Evolutionary conservation across 208 protist genomes (phyloP).

Genomic region (Trypanosoma brucei): DNA sequence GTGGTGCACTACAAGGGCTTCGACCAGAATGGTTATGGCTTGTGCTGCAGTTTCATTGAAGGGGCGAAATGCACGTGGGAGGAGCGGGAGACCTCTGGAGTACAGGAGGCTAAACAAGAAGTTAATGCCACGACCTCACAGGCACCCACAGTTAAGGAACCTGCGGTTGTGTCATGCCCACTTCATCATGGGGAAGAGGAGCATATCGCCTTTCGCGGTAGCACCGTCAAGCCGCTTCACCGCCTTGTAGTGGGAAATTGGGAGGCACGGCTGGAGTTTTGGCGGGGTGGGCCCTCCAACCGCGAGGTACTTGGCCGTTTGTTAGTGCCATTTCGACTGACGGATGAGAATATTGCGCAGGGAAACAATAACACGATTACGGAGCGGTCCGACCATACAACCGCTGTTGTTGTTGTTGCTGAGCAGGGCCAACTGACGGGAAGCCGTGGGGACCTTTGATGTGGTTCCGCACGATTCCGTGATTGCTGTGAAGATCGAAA

Average conservation of each 20-base stretch:
- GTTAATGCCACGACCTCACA: not conserved
- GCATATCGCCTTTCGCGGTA: slow-evolving; percentile 24
- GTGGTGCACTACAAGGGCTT: slow-evolving; percentile 77
- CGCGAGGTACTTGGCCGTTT: slow-evolving; percentile 52
- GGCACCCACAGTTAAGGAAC: slow-evolving; percentile 3
- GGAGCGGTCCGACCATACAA: not conserved
- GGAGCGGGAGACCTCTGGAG: not conserved
- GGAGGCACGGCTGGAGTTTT: slow-evolving; percentile 52
- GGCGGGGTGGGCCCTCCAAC: slow-evolving; percentile 21
- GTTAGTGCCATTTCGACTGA: slow-evolving; percentile 54
- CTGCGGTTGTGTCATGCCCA: slow-evolving; percentile 31
- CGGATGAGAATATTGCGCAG: slow-evolving; percentile 15
- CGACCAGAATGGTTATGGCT: slow-evolving; percentile 66
- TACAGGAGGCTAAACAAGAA: not conserved
- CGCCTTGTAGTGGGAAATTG: slow-evolving; percentile 31
- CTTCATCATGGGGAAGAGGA: slow-evolving; percentile 4
- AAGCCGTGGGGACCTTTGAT: not conserved
- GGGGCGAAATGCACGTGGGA: slow-evolving; percentile 16
- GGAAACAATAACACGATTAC: slow-evolving; percentile 9
- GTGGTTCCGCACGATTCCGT: too few relatives aligned
- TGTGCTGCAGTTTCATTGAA: slow-evolving; percentile 67
- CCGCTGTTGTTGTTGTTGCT: not conserved
- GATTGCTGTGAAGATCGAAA: too few relatives aligned
- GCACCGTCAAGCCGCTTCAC: slow-evolving; percentile 64
- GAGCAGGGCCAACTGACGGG: not conserved